phyloP scores from a whole-genome alignment of 495 filamentous ascomycete genomes.

The Neurospora sp. region DNA sequence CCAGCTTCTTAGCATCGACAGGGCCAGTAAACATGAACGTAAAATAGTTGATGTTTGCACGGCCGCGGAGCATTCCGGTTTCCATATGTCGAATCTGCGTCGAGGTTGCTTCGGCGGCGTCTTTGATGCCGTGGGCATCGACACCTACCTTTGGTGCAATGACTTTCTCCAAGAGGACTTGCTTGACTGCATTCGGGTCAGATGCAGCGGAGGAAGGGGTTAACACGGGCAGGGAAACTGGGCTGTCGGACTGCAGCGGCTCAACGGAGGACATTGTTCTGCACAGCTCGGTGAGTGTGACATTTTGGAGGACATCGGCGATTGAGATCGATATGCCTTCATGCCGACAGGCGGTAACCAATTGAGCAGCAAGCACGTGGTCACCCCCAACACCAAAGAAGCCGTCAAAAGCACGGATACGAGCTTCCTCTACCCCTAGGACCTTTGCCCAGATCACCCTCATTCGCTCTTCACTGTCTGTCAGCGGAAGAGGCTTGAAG shows the following conservation, averaged over 20 bases:
- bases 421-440: conserved; percentile 24
- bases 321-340: conserved; percentile 27
- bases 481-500: conserved; percentile 33
- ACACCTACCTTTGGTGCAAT: conserved; percentile 28
- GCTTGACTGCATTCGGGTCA: conserved; percentile 13
- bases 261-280: conserved; percentile 17
- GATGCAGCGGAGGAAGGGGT: conserved; percentile 4
- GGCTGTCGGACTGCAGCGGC: conserved; percentile 2
- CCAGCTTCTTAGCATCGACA: conserved; percentile 31
- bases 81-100: conserved; percentile 36
- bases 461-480: conserved; percentile 33
- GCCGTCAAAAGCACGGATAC: conserved; percentile 30
- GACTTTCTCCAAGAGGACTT: conserved; percentile 20
- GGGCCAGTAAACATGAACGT: conserved; percentile 31
- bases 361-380: conserved; percentile 27
- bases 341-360: conserved; percentile 30
- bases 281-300: conserved; percentile 31
- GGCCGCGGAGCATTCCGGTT: conserved; percentile 31
- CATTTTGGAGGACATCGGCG: conserved; percentile 26
- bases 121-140: conserved; percentile 26
- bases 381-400: conserved; percentile 38
- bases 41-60: conserved; percentile 35
- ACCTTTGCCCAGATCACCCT: conserved; percentile 33
- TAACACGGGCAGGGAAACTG: background rate
- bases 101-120: conserved; percentile 32